phyloP scores from a whole-genome alignment of 2,329 filamentous ascomycete species.

The Aspergillus pseudoviridinutans region DNA sequence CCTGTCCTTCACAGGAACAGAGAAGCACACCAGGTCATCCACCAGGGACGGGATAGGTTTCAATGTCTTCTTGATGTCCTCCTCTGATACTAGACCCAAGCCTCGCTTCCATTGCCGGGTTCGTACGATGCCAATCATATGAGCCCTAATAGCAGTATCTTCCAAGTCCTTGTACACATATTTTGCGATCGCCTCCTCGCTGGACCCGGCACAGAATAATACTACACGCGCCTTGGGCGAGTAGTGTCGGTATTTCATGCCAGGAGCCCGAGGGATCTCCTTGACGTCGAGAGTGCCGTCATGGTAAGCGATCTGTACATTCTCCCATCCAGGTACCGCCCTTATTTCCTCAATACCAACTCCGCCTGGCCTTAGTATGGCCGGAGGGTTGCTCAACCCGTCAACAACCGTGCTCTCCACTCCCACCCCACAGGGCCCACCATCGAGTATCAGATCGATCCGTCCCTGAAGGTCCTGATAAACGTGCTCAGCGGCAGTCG shows the following conservation, averaged over 20 bases:
- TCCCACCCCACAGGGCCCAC: constrained; percentile 79
- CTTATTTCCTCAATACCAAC: constrained; percentile 77
- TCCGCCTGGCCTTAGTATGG: constrained; percentile 80
- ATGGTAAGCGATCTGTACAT: constrained; percentile 71
- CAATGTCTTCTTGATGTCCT: constrained; percentile 18
- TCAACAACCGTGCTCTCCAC: constrained; percentile 98
- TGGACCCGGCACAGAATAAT: constrained; percentile 64
- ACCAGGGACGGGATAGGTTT: constrained; percentile 22
- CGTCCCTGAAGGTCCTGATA: constrained; percentile 75
- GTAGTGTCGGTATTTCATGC: constrained; percentile 99
- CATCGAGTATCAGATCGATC: constrained; percentile 85
- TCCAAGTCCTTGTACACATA: constrained; percentile 33
- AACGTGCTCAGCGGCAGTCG: constrained; percentile 87
- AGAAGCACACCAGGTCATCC: constrained; percentile 25
- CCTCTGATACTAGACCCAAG: constrained; percentile 21
- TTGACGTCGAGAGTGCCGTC: constrained; percentile 66
- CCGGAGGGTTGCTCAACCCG: constrained; percentile 74
- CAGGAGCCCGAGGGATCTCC: constrained; percentile 72
- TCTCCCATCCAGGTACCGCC: constrained; percentile 73
- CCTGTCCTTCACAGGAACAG: constrained; percentile 22
- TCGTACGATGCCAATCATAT: constrained; percentile 38
- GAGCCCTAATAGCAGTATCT: constrained; percentile 25
- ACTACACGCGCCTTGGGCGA: constrained; percentile 84
- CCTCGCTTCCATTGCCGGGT: constrained; percentile 36
- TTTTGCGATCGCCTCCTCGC: constrained; percentile 21